Percentiles rank a stretch among this genome's conserved stretches.
These are phyloP conservation scores for Seiridium cupressi DNA, from an alignment of 2,329 filamentous ascomycete genomes.

Conservation along the genomic window DNA sequence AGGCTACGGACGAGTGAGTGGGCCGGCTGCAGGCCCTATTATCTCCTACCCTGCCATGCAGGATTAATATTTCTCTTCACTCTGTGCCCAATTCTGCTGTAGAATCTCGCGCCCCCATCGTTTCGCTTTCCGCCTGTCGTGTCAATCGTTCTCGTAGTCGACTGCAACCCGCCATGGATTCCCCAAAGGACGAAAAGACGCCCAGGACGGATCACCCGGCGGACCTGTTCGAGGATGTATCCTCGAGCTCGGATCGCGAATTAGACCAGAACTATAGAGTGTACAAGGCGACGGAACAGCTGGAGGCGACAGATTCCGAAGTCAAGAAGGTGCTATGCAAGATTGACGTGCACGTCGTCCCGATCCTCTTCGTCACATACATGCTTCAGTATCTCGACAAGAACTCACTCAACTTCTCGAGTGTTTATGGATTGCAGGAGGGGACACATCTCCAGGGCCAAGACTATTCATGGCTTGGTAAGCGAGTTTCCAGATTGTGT, in stretches of 20 bases:
- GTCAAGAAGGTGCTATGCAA: slow-evolving; percentile 27
- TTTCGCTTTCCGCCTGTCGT: too few species aligned
- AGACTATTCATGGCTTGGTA: slow-evolving; percentile 50
- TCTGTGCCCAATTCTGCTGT: too few species aligned
- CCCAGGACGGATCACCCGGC: slow-evolving; percentile 9
- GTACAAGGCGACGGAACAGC: slow-evolving; percentile 21
- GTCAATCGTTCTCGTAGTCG: not conserved
- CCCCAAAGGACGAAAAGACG: slow-evolving; percentile 7
- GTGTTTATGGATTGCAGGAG: slow-evolving; percentile 44
- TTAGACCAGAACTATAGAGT: slow-evolving; percentile 31
- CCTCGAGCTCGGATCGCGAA: slow-evolving; percentile 17
- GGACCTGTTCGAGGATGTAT: slow-evolving; percentile 12
- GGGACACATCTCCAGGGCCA: slow-evolving; percentile 45
- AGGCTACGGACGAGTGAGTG: too few species aligned
- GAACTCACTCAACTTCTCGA: slow-evolving; percentile 50
- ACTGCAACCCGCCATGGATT: slow-evolving; percentile 9
- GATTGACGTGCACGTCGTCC: slow-evolving; percentile 28
- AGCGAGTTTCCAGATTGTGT: not conserved
- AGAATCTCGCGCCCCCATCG: too few species aligned
- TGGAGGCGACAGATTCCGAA: slow-evolving; percentile 23
- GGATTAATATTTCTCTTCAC: too few species aligned
- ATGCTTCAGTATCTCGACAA: slow-evolving; percentile 33
- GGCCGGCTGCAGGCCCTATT: too few species aligned
- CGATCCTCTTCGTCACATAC: slow-evolving; percentile 29
- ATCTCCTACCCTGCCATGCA: too few species aligned